These are phyloP conservation scores for Porcisia deanei DNA, from an alignment of 208 protist genomes.

Conservation along the genomic window DNA sequence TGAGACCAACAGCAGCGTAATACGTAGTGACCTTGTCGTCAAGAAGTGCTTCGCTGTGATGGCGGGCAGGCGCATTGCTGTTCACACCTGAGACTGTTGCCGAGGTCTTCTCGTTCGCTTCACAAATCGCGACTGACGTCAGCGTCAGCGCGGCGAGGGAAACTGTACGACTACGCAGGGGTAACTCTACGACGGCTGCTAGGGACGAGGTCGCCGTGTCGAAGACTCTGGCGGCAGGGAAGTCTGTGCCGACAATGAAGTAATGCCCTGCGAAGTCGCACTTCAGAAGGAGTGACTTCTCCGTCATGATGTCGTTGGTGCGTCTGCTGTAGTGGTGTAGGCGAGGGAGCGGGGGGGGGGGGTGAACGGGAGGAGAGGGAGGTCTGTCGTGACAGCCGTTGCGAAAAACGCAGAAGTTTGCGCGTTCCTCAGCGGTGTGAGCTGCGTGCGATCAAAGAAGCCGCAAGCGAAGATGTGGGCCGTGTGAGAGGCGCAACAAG, in stretches of 20 bases:
- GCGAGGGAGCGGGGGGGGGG: neutral
- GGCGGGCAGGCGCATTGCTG: neutral
- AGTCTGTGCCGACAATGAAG: slow-evolving; percentile 78
- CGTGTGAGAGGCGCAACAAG: neutral
- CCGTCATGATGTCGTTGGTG: slow-evolving; percentile 48
- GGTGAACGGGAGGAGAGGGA: neutral
- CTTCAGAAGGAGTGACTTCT: slow-evolving; percentile 70
- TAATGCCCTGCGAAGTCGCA: slow-evolving; percentile 50
- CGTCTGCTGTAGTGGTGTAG: neutral
- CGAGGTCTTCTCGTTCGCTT: neutral
- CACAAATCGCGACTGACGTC: slow-evolving; percentile 54
- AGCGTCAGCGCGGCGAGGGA: slow-evolving; percentile 60
- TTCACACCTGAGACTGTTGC: neutral
- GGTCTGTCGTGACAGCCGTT: too few species aligned
- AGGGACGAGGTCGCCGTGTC: slow-evolving; percentile 58
- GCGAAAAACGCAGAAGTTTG: neutral
- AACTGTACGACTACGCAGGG: slow-evolving; percentile 32
- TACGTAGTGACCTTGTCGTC: slow-evolving; percentile 25
- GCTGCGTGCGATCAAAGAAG: slow-evolving; percentile 5
- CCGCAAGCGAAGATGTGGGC: neutral
- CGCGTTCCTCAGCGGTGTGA: neutral
- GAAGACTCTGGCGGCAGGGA: slow-evolving; percentile 80
- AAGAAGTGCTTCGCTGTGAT: slow-evolving; percentile 16
- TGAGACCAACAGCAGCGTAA: slow-evolving; percentile 70
- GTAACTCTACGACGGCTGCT: slow-evolving; percentile 54